These are phyloP conservation scores for Rhizoclosmatium globosum DNA, from an alignment of 192 early-diverging fungal genomes.

Conservation along the genomic window DNA sequence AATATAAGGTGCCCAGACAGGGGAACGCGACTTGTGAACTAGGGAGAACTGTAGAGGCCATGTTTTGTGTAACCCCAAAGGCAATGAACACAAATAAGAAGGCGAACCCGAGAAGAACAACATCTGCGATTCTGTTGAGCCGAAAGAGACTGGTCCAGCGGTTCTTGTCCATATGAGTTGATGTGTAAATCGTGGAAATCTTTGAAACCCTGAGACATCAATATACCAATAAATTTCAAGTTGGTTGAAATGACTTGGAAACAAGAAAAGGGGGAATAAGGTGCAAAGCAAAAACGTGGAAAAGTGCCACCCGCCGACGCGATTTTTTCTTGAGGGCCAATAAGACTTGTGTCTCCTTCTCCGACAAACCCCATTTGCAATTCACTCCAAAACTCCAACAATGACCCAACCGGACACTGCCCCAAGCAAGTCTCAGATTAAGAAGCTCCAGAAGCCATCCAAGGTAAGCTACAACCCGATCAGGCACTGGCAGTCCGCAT, in stretches of 20 bases:
- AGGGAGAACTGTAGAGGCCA: constrained; percentile 34
- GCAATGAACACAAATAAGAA: constrained; percentile 30
- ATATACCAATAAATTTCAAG: background rate
- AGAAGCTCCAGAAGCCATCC: background rate
- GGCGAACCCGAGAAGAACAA: constrained; percentile 16
- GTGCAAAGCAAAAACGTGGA: background rate
- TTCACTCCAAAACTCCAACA: background rate
- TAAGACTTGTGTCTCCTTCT: background rate
- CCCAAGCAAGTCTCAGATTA: background rate
- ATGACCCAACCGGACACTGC: background rate
- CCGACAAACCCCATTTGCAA: background rate
- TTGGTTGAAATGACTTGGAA: background rate
- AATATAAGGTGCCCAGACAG: constrained; percentile 21
- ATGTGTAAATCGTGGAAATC: too few relatives aligned
- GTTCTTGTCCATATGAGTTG: too few relatives aligned
- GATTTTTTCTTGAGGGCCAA: background rate
- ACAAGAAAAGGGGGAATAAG: background rate
- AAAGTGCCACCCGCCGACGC: background rate
- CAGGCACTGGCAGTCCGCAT: background rate
- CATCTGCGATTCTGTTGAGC: constrained; percentile 25
- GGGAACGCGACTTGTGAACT: constrained; percentile 27
- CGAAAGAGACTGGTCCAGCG: background rate
- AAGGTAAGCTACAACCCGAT: background rate
- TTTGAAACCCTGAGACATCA: background rate
- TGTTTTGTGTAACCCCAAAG: constrained; percentile 14